These are phyloP conservation scores for Chrysanthemum lavandulifolium DNA, from an alignment of 129 eudicot species.

Conservation along the genomic window DNA sequence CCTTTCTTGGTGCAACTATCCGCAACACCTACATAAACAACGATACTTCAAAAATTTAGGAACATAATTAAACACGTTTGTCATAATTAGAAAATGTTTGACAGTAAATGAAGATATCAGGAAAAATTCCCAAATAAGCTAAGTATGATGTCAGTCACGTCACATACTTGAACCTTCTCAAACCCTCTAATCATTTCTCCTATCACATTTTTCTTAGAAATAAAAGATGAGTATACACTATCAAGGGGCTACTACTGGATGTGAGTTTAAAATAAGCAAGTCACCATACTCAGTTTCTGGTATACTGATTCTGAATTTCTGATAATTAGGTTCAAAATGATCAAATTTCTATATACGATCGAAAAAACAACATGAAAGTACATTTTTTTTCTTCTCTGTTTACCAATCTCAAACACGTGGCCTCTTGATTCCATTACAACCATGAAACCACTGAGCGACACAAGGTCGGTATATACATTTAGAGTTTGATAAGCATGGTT, in stretches of 20 bases:
- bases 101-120: background rate
- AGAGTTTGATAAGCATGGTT: background rate
- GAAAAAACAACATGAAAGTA: too few relatives aligned
- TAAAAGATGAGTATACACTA: background rate
- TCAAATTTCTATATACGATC: background rate
- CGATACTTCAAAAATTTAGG: slow-evolving; percentile 7
- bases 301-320: background rate
- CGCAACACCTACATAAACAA: slow-evolving; percentile 51
- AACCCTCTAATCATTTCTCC: background rate
- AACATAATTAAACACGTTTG: background rate
- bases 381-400: too few relatives aligned
- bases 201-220: background rate
- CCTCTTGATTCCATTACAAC: too few relatives aligned
- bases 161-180: background rate
- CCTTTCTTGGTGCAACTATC: slow-evolving; percentile 60
- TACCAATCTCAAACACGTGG: too few relatives aligned
- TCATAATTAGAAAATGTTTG: background rate
- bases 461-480: background rate
- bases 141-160: background rate
- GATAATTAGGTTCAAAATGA: background rate
- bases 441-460: too few relatives aligned
- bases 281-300: too few relatives aligned
- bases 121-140: slow-evolving; percentile 10
- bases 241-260: background rate
- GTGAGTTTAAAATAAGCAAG: too few relatives aligned